Base-by-base conservation (phyloP, 139 green algal genomes). In the Picocystis salinarum region DNA sequence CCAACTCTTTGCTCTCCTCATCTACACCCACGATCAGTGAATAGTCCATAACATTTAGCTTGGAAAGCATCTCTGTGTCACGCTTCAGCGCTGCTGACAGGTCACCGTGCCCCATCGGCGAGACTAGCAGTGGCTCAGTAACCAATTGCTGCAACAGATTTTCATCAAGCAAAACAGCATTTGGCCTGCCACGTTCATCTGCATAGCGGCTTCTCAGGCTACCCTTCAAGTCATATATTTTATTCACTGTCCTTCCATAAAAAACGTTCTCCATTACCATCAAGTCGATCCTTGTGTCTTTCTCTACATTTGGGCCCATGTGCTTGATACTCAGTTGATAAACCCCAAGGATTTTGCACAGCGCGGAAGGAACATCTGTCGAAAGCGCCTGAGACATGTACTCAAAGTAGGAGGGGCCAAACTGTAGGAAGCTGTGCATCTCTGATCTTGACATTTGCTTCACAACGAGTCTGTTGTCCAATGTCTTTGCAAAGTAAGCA, bases 41-140 rank as follows among this genome's bases (percentile, higher is more conserved):
- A 70, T 97, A 97, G 63, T 97, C 87, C 87, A 97, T 97, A 25
- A 97, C 80, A 4, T 68, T 73, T 36, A 88, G 56, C 3, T 28
- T 30, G 1, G 75, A 55, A 41, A 97, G 60, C 56, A 97, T 95
- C 18, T 59, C 50, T 3, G 76, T 86, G 63, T 94, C 83, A 2
- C 58, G 51, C 66, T 68, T 85, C 45, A 96, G 62, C 24, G 77
- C 76, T 55, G 6, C 51, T 13, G 30, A 60, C 6, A 62, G 59
- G 12, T 69, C 66, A 2, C 47, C 56, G 39, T 83, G 13, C 13
- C 31, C 31, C 31, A 17, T 15, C 82, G 20, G 36, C 36, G 10
- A 7, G 20, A 88, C 68, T 20, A 88, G 61, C 12, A 83, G 66
- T 19, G 82, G 81, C 2, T 39, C 44, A 6, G 34, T 60, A 12